Base-by-base conservation (phyloP, 2,329 filamentous ascomycete genomes). In the Cladophialophora bantiana region DNA sequence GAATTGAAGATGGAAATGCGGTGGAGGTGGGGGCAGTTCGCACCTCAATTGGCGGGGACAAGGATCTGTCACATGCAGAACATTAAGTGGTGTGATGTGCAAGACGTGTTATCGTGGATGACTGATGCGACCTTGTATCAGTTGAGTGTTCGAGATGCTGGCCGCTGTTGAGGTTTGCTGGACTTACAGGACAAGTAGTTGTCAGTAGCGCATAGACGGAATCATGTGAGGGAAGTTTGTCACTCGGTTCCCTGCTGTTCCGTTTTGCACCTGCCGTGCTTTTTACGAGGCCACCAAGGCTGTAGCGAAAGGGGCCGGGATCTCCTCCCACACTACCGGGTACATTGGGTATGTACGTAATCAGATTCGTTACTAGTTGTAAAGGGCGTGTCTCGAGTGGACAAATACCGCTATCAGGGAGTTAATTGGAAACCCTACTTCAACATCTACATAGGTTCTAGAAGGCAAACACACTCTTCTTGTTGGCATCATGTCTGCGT, bases 11-110 rank as follows among this genome's bases (percentile, higher is more conserved):
- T 58, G 61, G 40, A 66, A 53, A 38, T 52, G 45, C 34, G 59
- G 53, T 66, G 52, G 52, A 62, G 58, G 58, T 52, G 64, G 58
- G 32, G 38, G 38, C 12, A 34, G 31, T 18, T 52, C 40, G 63
- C 57, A 31, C 20, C 45, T 65, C 63, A 57, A 65, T 65, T 65
- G 63, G 63, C 57, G 59, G 45, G 26, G 32, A 36, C 7, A 36
- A 35, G 20, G 18, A 15, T 50, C 26, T 50, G 59, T 38, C 13
- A 48, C 57, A 38, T 10, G 35, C 32, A 38, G 26, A 26, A 31
- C 55, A 10, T 34, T 9, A 26, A 50, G 60, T 62, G 60, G 60
- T 62, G 60, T 62, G 60, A 62, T 55, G 36, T 61, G 26, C 26
- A 26, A 26, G 26, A 26, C 26, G 26, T 31, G 45, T 38, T 50